These are phyloP conservation scores for Pestalotiopsis sp. DNA, from an alignment of 2,329 filamentous ascomycete genomes.

Conservation along the genomic window DNA sequence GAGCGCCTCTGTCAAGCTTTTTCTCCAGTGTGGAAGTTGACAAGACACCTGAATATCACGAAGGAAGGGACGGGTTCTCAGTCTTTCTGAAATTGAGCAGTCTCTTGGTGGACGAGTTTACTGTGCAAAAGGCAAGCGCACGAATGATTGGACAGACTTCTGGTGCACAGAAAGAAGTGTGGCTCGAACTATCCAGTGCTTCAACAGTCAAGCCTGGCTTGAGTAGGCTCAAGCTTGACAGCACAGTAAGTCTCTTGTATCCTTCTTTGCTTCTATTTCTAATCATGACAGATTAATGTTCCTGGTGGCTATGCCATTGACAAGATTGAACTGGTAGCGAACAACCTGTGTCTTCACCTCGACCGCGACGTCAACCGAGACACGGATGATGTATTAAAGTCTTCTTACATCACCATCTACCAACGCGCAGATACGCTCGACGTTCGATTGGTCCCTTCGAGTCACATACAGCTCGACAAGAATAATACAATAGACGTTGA, in stretches of 20 bases:
- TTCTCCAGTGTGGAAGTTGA: constrained; percentile 72
- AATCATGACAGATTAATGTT: constrained; percentile 59
- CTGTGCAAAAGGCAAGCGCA: constrained; percentile 66
- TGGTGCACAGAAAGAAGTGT: constrained; percentile 67
- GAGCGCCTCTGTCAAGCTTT: constrained; percentile 71
- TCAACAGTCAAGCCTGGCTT: constrained; percentile 57
- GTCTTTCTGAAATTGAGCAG: constrained; percentile 70
- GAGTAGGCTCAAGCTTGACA: constrained; percentile 47
- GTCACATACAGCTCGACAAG: constrained; percentile 76
- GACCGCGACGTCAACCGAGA: constrained; percentile 60
- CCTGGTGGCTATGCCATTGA: constrained; percentile 78
- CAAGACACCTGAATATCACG: constrained; percentile 69
- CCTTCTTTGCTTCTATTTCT: constrained; percentile 25
- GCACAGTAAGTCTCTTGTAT: constrained; percentile 39
- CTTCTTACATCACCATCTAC: constrained; percentile 71
- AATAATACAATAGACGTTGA: constrained; percentile 77
- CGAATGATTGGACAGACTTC: constrained; percentile 59
- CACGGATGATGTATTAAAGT: constrained; percentile 54
- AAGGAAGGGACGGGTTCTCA: constrained; percentile 74
- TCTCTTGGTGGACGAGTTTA: constrained; percentile 71
- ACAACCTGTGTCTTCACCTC: constrained; percentile 67
- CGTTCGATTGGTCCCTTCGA: constrained; percentile 66
- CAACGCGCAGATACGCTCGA: constrained; percentile 71
- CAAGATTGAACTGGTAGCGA: constrained; percentile 65
- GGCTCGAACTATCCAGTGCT: constrained; percentile 54